These are phyloP conservation scores for Monosporozyma unispora DNA, from an alignment of 805 yeast genomes.

Conservation along the genomic window DNA sequence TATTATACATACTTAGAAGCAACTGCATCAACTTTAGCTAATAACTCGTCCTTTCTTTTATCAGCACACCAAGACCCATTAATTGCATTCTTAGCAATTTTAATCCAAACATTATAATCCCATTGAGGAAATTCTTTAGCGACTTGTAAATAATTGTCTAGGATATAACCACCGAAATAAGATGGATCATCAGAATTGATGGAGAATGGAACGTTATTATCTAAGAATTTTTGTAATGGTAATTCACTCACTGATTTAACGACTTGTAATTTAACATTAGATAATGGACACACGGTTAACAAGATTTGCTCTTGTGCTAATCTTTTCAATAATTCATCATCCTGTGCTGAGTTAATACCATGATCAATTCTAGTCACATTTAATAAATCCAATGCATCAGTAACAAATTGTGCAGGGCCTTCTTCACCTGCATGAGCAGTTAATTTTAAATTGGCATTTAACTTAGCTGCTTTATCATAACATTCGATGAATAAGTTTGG, in stretches of 20 bases:
- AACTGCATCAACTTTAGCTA: slow-evolving; percentile 35
- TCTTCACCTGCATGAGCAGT: slow-evolving; percentile 92
- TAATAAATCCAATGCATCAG: slow-evolving; percentile 47
- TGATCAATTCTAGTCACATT: slow-evolving; percentile 70
- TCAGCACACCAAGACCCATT: slow-evolving; percentile 64
- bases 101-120: slow-evolving; percentile 49
- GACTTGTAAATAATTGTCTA: slow-evolving; percentile 64
- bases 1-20: slow-evolving; percentile 29
- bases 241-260: slow-evolving; percentile 57
- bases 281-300: slow-evolving; percentile 69
- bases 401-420: slow-evolving; percentile 65
- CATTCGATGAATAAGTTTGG: slow-evolving; percentile 62
- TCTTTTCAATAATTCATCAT: slow-evolving; percentile 43
- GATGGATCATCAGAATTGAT: slow-evolving; percentile 77
- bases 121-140: slow-evolving; percentile 56
- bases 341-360: slow-evolving; percentile 59
- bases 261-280: slow-evolving; percentile 68
- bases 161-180: slow-evolving; percentile 75
- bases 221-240: slow-evolving; percentile 55
- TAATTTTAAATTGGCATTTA: slow-evolving; percentile 46
- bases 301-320: slow-evolving; percentile 48
- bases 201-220: slow-evolving; percentile 58
- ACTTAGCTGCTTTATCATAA: slow-evolving; percentile 40
- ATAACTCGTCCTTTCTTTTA: slow-evolving; percentile 44
- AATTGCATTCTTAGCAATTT: slow-evolving; percentile 56